Conservation (phyloP, 306 rosid species). For the Cucurbita maxima region DNA sequence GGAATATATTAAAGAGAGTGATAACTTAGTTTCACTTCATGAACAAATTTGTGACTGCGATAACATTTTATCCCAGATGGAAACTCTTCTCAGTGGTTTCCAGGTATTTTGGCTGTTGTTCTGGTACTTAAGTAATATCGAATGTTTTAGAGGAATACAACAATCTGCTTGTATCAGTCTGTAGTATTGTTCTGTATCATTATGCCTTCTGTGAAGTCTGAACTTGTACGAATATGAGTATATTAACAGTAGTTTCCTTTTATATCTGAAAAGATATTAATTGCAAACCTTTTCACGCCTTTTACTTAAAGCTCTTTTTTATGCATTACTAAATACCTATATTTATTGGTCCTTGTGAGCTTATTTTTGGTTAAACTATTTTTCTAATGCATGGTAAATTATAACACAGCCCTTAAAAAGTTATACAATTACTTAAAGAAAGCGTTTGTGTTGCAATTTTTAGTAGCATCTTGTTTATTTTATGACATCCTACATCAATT, state of each 20-base stretch:
- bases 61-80: slow-evolving; percentile 92
- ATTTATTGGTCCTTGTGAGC: not conserved
- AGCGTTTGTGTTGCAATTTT: not conserved
- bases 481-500: not conserved
- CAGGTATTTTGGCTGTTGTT: slow-evolving; percentile 32
- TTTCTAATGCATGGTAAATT: not conserved
- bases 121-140: not conserved
- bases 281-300: not conserved
- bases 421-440: not conserved
- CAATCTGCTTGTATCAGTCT: not conserved
- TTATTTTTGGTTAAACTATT: not conserved
- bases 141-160: not conserved
- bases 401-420: not conserved
- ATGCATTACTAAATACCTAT: not conserved
- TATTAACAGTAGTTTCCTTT: not conserved
- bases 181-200: not conserved
- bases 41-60: slow-evolving; percentile 97
- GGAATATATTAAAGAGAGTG: slow-evolving; percentile 92
- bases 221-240: not conserved
- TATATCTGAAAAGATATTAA: not conserved
- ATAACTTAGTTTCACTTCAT: slow-evolving; percentile 89
- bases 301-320: not conserved
- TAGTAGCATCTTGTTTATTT: not conserved
- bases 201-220: not conserved
- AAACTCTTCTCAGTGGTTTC: slow-evolving; percentile 89